Conservation (phyloP, 495 filamentous ascomycete genomes). For the Penicillium macrosclerotiorum region DNA sequence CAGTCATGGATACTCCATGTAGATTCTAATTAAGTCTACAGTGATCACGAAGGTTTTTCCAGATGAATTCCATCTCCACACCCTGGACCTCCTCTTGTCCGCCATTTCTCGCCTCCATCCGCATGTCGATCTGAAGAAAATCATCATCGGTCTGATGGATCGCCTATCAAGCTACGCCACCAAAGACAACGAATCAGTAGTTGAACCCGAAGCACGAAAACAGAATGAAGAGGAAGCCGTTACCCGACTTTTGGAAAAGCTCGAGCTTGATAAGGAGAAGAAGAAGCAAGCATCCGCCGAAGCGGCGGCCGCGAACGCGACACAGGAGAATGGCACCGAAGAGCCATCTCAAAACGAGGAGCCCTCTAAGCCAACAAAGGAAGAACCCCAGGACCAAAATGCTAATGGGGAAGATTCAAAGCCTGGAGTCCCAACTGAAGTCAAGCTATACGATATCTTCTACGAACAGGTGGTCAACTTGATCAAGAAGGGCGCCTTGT, state of each 20-base stretch:
- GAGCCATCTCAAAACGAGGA: conserved; percentile 30
- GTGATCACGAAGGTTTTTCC: conserved; percentile 99
- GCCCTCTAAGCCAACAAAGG: conserved; percentile 12
- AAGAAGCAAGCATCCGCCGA: conserved; percentile 38
- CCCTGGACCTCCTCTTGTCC: conserved; percentile 87
- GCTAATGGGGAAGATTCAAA: conserved; percentile 34
- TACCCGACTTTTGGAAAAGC: conserved; percentile 67
- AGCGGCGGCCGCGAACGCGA: conserved; percentile 26
- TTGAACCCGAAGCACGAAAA: conserved; percentile 67
- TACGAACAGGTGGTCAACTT: conserved; percentile 94
- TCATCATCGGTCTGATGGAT: conserved; percentile 97
- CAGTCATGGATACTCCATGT: background rate
- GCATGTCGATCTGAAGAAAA: conserved; percentile 95
- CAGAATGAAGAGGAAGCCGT: conserved; percentile 84
- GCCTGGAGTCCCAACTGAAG: conserved; percentile 71
- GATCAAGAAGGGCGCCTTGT: conserved; percentile 83
- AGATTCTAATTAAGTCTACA: conserved; percentile 32
- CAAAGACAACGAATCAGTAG: conserved; percentile 76
- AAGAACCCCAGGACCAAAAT: conserved; percentile 19
- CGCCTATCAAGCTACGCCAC: conserved; percentile 89
- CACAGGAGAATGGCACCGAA: conserved; percentile 39
- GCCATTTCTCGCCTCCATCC: conserved; percentile 90
- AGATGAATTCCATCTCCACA: conserved; percentile 96
- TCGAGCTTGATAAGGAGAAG: conserved; percentile 65
- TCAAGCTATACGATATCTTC: conserved; percentile 95